Percentiles rank a stretch among this genome's conserved stretches.
These are phyloP conservation scores for Phyllosticta capitalensis DNA, from an alignment of 2,329 filamentous ascomycete genomes.

Conservation along the genomic window DNA sequence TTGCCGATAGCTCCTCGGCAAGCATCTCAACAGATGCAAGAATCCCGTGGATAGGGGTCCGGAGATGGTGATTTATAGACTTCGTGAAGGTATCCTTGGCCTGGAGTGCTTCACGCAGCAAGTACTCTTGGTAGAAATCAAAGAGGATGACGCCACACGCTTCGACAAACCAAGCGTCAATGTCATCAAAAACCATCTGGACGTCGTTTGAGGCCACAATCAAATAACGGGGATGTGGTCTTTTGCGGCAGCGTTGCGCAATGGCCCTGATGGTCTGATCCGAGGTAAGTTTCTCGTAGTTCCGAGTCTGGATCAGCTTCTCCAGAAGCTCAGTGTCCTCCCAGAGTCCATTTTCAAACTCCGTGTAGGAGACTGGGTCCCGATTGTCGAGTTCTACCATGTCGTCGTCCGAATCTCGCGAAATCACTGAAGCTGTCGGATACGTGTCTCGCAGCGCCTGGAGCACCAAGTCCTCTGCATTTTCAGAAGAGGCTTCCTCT, in stretches of 20 bases:
- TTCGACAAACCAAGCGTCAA: conserved; percentile 38
- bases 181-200: conserved; percentile 37
- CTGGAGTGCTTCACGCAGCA: conserved; percentile 32
- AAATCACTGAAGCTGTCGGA: conserved; percentile 22
- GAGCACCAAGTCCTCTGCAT: conserved; percentile 20
- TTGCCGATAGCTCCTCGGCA: conserved; percentile 29
- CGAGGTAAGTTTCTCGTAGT: conserved; percentile 23
- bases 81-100: conserved; percentile 39
- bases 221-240: conserved; percentile 24
- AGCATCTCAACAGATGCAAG: conserved; percentile 34
- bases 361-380: conserved; percentile 17
- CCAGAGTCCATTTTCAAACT: conserved; percentile 34
- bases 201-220: conserved; percentile 34
- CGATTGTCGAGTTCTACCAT: conserved; percentile 20
- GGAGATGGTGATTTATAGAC: conserved; percentile 38
- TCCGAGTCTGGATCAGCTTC: conserved; percentile 27
- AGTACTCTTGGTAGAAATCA: conserved; percentile 29
- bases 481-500: conserved; percentile 14
- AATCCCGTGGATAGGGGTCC: conserved; percentile 41
- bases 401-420: conserved; percentile 19
- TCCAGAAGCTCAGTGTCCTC: conserved; percentile 35
- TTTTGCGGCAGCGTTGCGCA: conserved; percentile 26
- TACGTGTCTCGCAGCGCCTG: conserved; percentile 25
- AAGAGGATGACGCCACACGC: conserved; percentile 31
- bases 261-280: conserved; percentile 30